Evolutionary conservation across 2,329 filamentous ascomycete genomes (phyloP).

Genomic region (Aspergillus fructus): DNA sequence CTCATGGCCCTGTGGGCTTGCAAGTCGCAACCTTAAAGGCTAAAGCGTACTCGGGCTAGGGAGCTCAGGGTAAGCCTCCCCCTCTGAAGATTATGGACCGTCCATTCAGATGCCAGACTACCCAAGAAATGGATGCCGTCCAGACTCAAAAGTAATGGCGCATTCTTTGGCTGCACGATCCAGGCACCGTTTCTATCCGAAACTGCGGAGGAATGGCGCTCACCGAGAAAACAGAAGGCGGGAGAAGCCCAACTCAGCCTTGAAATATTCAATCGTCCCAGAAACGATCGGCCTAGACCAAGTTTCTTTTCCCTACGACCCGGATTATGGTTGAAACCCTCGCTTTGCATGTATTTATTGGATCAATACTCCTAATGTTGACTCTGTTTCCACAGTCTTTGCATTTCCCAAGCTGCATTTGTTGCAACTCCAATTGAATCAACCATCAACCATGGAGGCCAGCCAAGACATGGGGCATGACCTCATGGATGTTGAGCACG

Average conservation of each 20-base stretch:
- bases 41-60: conserved; percentile 1
- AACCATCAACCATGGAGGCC: conserved; percentile 2
- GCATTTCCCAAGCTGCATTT: conserved; percentile 1
- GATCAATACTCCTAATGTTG: not conserved
- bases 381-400: not conserved
- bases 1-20: not conserved
- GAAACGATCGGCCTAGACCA: not conserved
- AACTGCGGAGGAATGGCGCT: not conserved
- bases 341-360: not conserved
- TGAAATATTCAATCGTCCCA: not conserved
- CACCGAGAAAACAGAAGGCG: not conserved
- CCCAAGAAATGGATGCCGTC: not conserved
- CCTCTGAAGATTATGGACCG: conserved; percentile 6
- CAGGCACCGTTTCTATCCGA: not conserved
- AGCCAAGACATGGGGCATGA: not conserved
- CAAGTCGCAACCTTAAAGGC: conserved; percentile 11
- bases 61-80: not conserved
- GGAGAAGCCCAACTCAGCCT: too few species aligned
- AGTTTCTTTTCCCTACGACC: not conserved
- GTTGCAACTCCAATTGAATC: conserved; percentile 3
- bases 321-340: not conserved
- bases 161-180: not conserved
- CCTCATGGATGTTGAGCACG: conserved; percentile 2
- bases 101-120: not conserved
- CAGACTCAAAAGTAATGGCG: not conserved